Evolutionary conservation across 805 yeast genomes (phyloP).

Genomic region (Starmerella roubikii): DNA sequence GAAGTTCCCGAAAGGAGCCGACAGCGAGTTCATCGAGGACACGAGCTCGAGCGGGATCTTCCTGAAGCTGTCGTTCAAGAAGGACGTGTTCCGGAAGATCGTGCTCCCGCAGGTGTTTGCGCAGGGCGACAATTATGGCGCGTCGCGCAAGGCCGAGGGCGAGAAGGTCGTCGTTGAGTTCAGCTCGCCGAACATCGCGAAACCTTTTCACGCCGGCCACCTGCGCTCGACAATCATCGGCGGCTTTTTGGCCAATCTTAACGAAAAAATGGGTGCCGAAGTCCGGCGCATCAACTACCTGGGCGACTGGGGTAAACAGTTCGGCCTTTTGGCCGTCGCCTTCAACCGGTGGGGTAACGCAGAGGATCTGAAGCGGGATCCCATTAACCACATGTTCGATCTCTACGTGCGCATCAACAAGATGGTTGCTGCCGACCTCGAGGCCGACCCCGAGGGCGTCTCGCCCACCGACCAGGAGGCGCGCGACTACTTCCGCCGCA

Average conservation of each 20-base stretch:
- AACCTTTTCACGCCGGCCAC: conserved; percentile 99
- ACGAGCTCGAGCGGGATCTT: conserved; percentile 83
- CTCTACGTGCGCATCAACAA: conserved; percentile 80
- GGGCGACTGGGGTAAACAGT: conserved; percentile 99
- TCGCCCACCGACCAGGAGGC: conserved; percentile 67
- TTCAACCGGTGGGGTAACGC: conserved; percentile 75
- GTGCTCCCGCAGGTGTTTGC: conserved; percentile 58
- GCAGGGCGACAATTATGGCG: conserved; percentile 52
- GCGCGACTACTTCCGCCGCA: conserved; percentile 67
- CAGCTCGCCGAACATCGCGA: conserved; percentile 96
- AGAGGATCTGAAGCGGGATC: conserved; percentile 55
- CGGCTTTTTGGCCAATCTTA: conserved; percentile 79
- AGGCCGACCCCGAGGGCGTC: conserved; percentile 37
- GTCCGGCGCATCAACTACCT: conserved; percentile 84
- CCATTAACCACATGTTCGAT: conserved; percentile 87
- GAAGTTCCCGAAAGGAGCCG: conserved; percentile 42
- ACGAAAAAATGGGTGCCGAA: conserved; percentile 86
- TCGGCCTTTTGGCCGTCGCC: conserved; percentile 90
- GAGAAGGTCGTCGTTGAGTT: conserved; percentile 74
- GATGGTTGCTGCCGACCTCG: conserved; percentile 55
- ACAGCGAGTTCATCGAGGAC: conserved; percentile 48
- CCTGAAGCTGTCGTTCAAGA: conserved; percentile 73
- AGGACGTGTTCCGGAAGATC: conserved; percentile 48
- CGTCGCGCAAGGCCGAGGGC: conserved; percentile 55
- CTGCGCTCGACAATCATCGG: conserved; percentile 96